phyloP scores from a whole-genome alignment of 495 filamentous ascomycete species.

The Talaromyces liani region DNA sequence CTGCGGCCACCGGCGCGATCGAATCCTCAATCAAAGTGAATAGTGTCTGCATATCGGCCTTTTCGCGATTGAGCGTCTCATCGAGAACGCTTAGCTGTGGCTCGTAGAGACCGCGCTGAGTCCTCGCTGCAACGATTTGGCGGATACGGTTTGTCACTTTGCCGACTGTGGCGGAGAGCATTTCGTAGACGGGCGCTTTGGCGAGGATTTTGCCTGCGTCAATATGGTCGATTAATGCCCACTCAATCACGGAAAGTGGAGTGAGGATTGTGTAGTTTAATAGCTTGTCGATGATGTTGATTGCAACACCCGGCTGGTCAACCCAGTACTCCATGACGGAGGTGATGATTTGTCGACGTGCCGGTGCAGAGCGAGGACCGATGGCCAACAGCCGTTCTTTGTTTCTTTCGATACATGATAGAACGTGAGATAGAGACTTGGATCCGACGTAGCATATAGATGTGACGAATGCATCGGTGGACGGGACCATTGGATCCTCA shows the following conservation, averaged over 20 bases:
- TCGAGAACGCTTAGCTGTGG: conserved; percentile 58
- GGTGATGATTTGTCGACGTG: conserved; percentile 79
- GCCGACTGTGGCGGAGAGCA: conserved; percentile 76
- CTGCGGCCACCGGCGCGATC: conserved; percentile 62
- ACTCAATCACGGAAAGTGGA: conserved; percentile 75
- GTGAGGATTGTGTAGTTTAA: conserved; percentile 94
- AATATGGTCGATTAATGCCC: conserved; percentile 64
- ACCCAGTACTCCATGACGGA: conserved; percentile 91
- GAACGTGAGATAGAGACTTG: conserved; percentile 91
- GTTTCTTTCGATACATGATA: conserved; percentile 92
- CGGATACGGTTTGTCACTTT: conserved; percentile 89
- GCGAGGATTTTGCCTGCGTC: conserved; percentile 62
- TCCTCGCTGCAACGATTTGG: conserved; percentile 63
- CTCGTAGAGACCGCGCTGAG: conserved; percentile 44
- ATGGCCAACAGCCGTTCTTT: conserved; percentile 82
- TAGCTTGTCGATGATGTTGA: conserved; percentile 92
- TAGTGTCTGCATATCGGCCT: conserved; percentile 63
- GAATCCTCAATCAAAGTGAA: conserved; percentile 78
- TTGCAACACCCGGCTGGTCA: conserved; percentile 84
- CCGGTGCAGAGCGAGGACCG: conserved; percentile 61
- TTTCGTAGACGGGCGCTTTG: conserved; percentile 73
- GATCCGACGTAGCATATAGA: conserved; percentile 85
- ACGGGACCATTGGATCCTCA: conserved; percentile 65
- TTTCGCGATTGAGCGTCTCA: conserved; percentile 57
- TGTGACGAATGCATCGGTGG: conserved; percentile 89